phyloP scores from a whole-genome alignment of 1,284 basidiomycete species.

The Fomitopsis betulina region DNA sequence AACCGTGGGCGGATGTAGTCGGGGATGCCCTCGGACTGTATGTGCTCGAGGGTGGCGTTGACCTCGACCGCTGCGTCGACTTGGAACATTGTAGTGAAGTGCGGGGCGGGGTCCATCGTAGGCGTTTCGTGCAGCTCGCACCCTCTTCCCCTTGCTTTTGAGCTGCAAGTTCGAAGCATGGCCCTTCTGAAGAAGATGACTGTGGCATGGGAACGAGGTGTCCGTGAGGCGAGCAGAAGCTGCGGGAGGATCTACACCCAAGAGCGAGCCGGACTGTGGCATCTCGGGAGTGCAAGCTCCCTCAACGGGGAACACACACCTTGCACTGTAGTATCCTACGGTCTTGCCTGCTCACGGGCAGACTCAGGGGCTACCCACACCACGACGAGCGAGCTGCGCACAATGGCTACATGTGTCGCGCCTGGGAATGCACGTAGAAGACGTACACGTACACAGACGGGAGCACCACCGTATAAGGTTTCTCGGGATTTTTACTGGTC shows the following conservation, averaged over 20 bases:
- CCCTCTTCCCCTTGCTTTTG: not conserved
- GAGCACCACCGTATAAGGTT: too few relatives aligned
- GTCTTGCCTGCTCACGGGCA: too few relatives aligned
- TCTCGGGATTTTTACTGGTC: too few relatives aligned
- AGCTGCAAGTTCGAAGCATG: not conserved
- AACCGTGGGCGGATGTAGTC: not conserved
- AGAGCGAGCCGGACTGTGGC: too few relatives aligned
- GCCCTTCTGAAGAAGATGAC: not conserved
- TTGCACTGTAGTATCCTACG: too few relatives aligned
- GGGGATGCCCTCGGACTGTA: not conserved
- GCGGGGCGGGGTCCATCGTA: not conserved
- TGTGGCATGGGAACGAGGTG: not conserved
- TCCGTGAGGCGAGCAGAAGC: not conserved
- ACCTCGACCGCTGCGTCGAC: not conserved
- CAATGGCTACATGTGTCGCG: too few relatives aligned
- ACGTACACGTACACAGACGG: too few relatives aligned
- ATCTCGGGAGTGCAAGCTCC: too few relatives aligned
- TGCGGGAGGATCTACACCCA: not conserved
- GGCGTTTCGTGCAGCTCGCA: not conserved
- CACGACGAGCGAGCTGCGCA: too few relatives aligned
- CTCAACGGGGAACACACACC: too few relatives aligned
- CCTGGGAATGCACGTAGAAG: too few relatives aligned
- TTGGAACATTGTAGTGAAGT: not conserved
- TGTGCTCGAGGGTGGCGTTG: not conserved
- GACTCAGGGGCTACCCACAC: too few relatives aligned